Evolutionary conservation across 352 stramenopile genomes (phyloP), one percentile per base, ranked within the genome.

Genomic region (Phytophthora pluvialis): DNA sequence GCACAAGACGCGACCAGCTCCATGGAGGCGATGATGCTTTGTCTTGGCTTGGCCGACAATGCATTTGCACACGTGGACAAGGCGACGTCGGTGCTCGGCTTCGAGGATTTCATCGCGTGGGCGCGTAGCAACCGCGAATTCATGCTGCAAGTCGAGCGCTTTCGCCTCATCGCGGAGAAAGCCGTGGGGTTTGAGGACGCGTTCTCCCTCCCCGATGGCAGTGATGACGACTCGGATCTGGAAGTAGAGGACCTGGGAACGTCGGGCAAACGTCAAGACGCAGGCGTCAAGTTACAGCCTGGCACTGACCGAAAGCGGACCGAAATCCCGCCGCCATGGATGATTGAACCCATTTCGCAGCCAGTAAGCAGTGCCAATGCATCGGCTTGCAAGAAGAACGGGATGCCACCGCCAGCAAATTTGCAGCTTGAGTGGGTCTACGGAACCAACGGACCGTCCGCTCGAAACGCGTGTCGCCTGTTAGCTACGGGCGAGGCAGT

Each of bases 31-130:
- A 86, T 86, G 77, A 57, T 69, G 32, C 49, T 74, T 5, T 90
- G 81, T 45, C 64, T 90, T 21, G 60, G 63, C 13, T 69, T 91
- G 8, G 78, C 83, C 18, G 72, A 84, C 51, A 77, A 67, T 13
- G 83, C 85, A 1, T 94, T 94, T 58, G 50, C 73, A 5, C 73
- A 70, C 18, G 81, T 77, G 26, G 79, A 90, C 29, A 80, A 81
- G 35, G 70, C 77, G 13, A 64, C 51, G 1, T 65, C 78, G 16
- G 70, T 76, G 15, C 76, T 95, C 1, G 71, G 76, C 12, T 92
- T 88, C 42, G 85, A 94, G 35, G 88, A 90, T 42, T 94, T 96
- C 47, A 86, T 96, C 52, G 70, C 82, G 6, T 94, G 87, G 86
- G 83, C 87, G 2, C 72, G 87, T n/a, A 93, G 80, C 54, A 92